These are phyloP conservation scores for Striga asiatica DNA, from an alignment of 257 asterid genomes.

Conservation along the genomic window DNA sequence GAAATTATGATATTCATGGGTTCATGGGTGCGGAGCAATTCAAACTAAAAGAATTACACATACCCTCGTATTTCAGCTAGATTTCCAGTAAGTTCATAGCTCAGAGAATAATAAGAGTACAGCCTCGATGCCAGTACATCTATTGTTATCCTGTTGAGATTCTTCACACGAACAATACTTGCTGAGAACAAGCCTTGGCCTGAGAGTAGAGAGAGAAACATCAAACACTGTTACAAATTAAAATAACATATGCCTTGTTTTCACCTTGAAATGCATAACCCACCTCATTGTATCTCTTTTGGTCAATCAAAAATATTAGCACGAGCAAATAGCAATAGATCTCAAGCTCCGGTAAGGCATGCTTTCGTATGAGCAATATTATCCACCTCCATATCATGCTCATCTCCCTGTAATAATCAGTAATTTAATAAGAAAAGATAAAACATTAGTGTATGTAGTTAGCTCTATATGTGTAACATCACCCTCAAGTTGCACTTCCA, in stretches of 20 bases:
- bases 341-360: conserved; percentile 56
- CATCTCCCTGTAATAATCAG: conserved; percentile 43
- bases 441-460: no score
- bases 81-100: conserved; percentile 81
- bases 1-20: background rate
- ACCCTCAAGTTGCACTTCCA: background rate
- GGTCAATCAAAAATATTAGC: conserved; percentile 67
- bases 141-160: conserved; percentile 61
- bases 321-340: conserved; percentile 58
- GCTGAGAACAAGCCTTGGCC: conserved; percentile 91
- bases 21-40: background rate
- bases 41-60: no score
- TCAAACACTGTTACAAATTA: background rate
- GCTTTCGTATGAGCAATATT: conserved; percentile 43
- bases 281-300: conserved; percentile 66
- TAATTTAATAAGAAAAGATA: background rate
- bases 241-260: background rate
- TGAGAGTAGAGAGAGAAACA: conserved; percentile 24
- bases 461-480: background rate
- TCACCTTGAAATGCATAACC: background rate
- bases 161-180: conserved; percentile 72
- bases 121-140: conserved; percentile 86
- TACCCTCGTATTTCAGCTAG: conserved; percentile 92
- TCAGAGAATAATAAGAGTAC: conserved; percentile 71
- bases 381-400: conserved; percentile 79